A percentile compares a stretch with the other conserved stretches of the same genome.
Evolutionary conservation across 352 stramenopile genomes (phyloP).

Genomic region (Pythium guiyangense): DNA sequence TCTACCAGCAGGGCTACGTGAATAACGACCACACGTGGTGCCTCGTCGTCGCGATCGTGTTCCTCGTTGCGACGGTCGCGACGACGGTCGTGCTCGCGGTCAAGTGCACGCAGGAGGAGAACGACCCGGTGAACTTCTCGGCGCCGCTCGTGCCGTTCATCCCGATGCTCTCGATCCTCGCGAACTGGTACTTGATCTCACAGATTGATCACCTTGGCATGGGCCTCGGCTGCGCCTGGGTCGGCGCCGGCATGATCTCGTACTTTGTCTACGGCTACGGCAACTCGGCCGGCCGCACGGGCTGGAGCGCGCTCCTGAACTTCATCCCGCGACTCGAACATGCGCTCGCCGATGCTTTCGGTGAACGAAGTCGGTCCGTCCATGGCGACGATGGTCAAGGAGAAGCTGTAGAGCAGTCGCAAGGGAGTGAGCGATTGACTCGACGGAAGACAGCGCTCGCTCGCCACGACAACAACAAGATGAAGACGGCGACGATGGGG

Average conservation of each 20-base stretch:
- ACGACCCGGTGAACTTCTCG: conserved; percentile 39
- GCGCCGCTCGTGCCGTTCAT: conserved; percentile 71
- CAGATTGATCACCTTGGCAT: conserved; percentile 58
- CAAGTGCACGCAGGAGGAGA: conserved; percentile 58
- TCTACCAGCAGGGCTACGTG: conserved; percentile 69
- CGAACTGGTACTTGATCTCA: conserved; percentile 68
- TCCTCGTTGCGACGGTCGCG: conserved; percentile 32
- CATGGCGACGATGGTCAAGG: conserved; percentile 26
- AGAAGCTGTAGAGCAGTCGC: conserved; percentile 16
- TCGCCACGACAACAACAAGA: too few species aligned
- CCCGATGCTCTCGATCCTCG: conserved; percentile 42
- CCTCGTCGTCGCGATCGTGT: conserved; percentile 41
- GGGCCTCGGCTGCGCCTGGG: conserved; percentile 42
- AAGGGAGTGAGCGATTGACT: neutral
- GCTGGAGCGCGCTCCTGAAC: conserved; percentile 52
- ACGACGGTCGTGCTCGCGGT: conserved; percentile 31
- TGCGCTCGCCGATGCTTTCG: conserved; percentile 54
- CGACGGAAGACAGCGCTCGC: too few species aligned
- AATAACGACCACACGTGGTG: conserved; percentile 31
- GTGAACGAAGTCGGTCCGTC: conserved; percentile 36
- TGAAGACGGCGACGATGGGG: too few species aligned
- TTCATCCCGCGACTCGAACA: conserved; percentile 36
- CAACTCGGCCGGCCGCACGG: conserved; percentile 53
- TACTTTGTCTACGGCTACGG: conserved; percentile 79
- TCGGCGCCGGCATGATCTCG: conserved; percentile 52